These are phyloP conservation scores for Piper longum DNA, from an alignment of 164 flowering plant genomes.

Conservation along the genomic window DNA sequence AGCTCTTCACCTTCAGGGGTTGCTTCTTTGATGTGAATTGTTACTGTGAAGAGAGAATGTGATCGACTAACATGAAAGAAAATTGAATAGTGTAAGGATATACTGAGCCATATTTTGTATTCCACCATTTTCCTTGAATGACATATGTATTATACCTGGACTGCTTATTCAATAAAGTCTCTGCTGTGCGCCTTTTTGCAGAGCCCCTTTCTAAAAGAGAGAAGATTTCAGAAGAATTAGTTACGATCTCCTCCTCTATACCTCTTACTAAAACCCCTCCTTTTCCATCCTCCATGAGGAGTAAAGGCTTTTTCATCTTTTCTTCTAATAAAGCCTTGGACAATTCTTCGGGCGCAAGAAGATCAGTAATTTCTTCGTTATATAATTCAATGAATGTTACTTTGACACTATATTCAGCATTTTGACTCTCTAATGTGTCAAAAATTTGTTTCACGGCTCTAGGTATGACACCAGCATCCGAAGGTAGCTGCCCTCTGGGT, in stretches of 20 bases:
- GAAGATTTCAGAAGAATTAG: constrained; percentile 83
- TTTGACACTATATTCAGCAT: constrained; percentile 95
- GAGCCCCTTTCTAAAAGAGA: constrained; percentile 87
- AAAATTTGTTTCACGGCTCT: constrained; percentile 90
- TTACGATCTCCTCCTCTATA: constrained; percentile 88
- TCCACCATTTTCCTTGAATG: neutral
- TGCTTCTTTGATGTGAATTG: constrained; percentile 92
- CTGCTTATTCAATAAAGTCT: constrained; percentile 84
- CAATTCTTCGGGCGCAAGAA: constrained; percentile 81
- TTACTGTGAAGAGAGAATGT: constrained; percentile 85
- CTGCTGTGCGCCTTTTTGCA: constrained; percentile 92
- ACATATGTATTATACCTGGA: constrained; percentile 44
- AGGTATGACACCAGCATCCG: constrained; percentile 93
- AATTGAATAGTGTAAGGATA: neutral
- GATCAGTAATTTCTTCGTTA: constrained; percentile 93
- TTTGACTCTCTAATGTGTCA: constrained; percentile 85
- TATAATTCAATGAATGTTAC: constrained; percentile 92
- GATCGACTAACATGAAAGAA: constrained; percentile 57
- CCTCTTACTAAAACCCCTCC: constrained; percentile 97
- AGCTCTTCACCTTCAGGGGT: constrained; percentile 98
- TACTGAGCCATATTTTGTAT: neutral
- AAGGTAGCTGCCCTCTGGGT: constrained; percentile 69
- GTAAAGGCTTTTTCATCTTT: constrained; percentile 69
- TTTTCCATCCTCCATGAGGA: constrained; percentile 96
- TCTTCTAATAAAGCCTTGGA: constrained; percentile 57